phyloP scores from a whole-genome alignment of 331 rosid genomes.

The Rosa hybrid region DNA sequence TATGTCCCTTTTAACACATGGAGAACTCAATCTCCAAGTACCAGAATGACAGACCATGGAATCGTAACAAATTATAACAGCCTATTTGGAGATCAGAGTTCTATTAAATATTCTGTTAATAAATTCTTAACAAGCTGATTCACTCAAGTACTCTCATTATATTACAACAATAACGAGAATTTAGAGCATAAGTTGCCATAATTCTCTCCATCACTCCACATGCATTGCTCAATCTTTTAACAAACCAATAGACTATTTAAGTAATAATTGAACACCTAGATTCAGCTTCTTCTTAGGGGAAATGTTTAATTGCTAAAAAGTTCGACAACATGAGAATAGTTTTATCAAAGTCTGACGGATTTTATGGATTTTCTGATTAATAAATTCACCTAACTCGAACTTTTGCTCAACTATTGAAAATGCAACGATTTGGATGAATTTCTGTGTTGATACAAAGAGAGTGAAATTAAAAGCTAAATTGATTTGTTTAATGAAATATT shows the following conservation, averaged over 20 bases:
- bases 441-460: no score
- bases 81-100: neutral
- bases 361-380: neutral
- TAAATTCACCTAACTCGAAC: no score
- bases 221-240: conserved; percentile 4
- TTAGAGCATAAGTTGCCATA: conserved; percentile 12
- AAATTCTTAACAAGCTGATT: neutral
- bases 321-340: neutral
- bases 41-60: conserved; percentile 9
- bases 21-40: neutral
- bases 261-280: neutral
- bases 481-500: neutral
- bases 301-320: neutral
- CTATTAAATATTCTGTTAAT: neutral
- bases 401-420: no score
- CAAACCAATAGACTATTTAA: neutral
- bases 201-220: conserved; percentile 17
- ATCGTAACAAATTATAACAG: neutral
- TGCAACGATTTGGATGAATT: neutral
- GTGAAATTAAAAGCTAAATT: neutral
- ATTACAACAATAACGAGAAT: neutral
- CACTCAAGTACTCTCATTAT: neutral
- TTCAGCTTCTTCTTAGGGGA: neutral
- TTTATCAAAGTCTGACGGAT: neutral
- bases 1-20: no score